phyloP scores from a whole-genome alignment of 768 basidiomycete species.

The Brasilioporus rufonigricans region DNA sequence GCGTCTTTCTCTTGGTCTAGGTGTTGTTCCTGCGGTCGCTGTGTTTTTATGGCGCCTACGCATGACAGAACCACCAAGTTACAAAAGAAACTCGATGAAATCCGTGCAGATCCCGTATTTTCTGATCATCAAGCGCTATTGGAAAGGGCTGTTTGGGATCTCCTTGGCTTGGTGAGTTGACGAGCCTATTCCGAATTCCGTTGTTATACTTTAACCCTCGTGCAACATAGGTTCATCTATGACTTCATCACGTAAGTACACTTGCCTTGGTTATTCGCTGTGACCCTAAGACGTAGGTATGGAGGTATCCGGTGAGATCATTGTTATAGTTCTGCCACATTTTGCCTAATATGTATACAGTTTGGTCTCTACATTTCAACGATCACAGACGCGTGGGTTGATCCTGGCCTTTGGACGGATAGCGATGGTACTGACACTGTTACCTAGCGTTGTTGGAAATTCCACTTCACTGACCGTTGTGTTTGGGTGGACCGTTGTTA shows the following conservation, averaged over 20 bases:
- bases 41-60: conserved; percentile 86
- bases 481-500: conserved; percentile 84
- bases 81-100: conserved; percentile 78
- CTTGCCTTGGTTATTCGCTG: neutral
- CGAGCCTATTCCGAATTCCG: neutral
- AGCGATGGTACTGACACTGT: neutral
- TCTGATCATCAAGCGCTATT: conserved; percentile 79
- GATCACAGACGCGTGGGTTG: conserved; percentile 59
- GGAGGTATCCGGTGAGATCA: conserved; percentile 60
- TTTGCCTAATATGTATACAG: conserved; percentile 31
- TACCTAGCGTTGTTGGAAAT: conserved; percentile 55
- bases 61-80: conserved; percentile 79
- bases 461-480: conserved; percentile 51
- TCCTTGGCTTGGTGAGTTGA: conserved; percentile 64
- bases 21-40: conserved; percentile 72
- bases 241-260: conserved; percentile 71
- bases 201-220: neutral
- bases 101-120: conserved; percentile 68
- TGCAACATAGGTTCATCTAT: conserved; percentile 59
- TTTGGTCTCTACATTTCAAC: conserved; percentile 83
- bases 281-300: neutral
- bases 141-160: conserved; percentile 69
- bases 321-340: neutral
- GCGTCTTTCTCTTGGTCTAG: conserved; percentile 84
- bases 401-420: neutral